phyloP scores from a whole-genome alignment of 1,284 basidiomycete species.

The Somion occarium region DNA sequence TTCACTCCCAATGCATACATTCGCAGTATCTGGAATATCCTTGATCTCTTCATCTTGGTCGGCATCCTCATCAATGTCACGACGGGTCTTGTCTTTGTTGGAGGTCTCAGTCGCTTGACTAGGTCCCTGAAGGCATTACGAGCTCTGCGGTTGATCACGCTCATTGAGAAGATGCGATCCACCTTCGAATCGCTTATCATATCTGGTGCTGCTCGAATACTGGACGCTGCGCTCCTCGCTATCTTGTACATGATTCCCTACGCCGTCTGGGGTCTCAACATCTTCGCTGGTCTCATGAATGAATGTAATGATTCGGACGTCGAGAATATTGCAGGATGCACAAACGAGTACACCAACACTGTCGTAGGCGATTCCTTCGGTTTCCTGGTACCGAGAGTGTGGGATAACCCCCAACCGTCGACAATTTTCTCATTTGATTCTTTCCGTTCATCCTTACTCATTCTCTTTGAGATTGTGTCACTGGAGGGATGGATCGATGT shows the following conservation, averaged over 20 bases:
- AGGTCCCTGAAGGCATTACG: slow-evolving; percentile 88
- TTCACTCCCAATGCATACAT: slow-evolving; percentile 96
- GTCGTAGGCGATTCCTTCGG: slow-evolving; percentile 46
- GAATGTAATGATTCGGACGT: slow-evolving; percentile 76
- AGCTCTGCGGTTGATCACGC: slow-evolving; percentile 86
- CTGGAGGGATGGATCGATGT: slow-evolving; percentile 96
- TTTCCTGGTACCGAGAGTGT: slow-evolving; percentile 80
- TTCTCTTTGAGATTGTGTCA: slow-evolving; percentile 96
- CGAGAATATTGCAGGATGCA: slow-evolving; percentile 60
- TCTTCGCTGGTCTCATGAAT: slow-evolving; percentile 86
- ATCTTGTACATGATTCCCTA: slow-evolving; percentile 96
- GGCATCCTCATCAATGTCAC: slow-evolving; percentile 82
- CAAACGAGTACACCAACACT: slow-evolving; percentile 71
- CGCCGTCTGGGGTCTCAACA: slow-evolving; percentile 95
- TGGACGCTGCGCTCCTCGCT: slow-evolving; percentile 91
- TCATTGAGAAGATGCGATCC: slow-evolving; percentile 81
- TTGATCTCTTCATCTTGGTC: slow-evolving; percentile 86
- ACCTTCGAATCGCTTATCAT: slow-evolving; percentile 93
- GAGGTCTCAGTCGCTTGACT: slow-evolving; percentile 79
- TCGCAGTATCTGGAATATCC: slow-evolving; percentile 86
- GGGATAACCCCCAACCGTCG: slow-evolving; percentile 83
- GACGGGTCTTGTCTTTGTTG: slow-evolving; percentile 75
- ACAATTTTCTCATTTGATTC: slow-evolving; percentile 91
- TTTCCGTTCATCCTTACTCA: slow-evolving; percentile 83
- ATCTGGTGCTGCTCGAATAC: slow-evolving; percentile 80